These are phyloP conservation scores for Buddleja alternifolia DNA, from an alignment of 257 asterid genomes.

Conservation along the genomic window DNA sequence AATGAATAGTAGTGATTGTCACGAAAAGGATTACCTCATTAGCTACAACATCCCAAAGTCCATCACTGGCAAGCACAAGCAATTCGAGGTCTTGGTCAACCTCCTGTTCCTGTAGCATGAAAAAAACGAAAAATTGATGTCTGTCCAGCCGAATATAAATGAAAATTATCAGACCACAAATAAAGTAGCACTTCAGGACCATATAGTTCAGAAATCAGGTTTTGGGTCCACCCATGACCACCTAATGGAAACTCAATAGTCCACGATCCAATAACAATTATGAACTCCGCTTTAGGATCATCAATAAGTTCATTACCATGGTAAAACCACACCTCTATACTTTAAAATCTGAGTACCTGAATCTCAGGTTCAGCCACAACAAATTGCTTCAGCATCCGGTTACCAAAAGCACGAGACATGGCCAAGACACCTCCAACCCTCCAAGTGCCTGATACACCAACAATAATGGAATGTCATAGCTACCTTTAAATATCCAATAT, in stretches of 20 bases:
- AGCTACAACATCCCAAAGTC: slow-evolving; percentile 96
- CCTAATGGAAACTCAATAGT: background rate
- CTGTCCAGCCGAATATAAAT: background rate
- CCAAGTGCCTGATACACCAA: slow-evolving; percentile 80
- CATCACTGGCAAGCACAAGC: slow-evolving; percentile 95
- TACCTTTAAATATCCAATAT: slow-evolving; percentile 17
- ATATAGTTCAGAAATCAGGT: background rate
- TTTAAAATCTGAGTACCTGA: slow-evolving; percentile 58
- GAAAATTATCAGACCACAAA: background rate
- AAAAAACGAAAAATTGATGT: slow-evolving; percentile 19
- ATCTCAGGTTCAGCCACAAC: slow-evolving; percentile 99
- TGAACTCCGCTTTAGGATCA: background rate
- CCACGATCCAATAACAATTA: background rate
- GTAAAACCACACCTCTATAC: background rate
- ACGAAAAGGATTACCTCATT: slow-evolving; percentile 64
- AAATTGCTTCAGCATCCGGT: slow-evolving; percentile 93
- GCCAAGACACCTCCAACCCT: slow-evolving; percentile 99
- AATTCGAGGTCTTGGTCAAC: slow-evolving; percentile 80
- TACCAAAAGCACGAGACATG: slow-evolving; percentile 99
- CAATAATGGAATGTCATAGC: background rate
- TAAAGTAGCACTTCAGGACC: background rate
- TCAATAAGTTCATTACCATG: background rate
- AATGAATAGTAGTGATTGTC: slow-evolving; percentile 9
- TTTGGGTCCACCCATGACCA: background rate
- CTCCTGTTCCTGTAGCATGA: slow-evolving; percentile 71